phyloP scores from a whole-genome alignment of 768 basidiomycete genomes.

The Neoboletus brunneissimus region DNA sequence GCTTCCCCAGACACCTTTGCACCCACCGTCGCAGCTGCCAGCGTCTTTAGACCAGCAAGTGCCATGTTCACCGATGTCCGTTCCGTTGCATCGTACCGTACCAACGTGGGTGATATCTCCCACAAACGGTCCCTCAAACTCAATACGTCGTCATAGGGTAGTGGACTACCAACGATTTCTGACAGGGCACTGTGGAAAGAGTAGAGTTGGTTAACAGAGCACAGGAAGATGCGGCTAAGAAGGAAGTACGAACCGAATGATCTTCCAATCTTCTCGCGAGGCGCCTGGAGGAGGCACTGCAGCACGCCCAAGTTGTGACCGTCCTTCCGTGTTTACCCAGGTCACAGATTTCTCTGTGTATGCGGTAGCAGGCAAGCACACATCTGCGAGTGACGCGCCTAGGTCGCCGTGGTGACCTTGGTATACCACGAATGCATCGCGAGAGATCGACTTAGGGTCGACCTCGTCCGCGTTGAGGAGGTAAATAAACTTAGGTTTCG shows the following conservation, averaged over 20 bases:
- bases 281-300: conserved; percentile 96
- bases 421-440: conserved; percentile 95
- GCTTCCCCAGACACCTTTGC: conserved; percentile 56
- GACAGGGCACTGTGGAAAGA: conserved; percentile 66
- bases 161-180: conserved; percentile 73
- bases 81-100: conserved; percentile 83
- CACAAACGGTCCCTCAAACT: conserved; percentile 89
- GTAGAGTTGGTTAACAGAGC: not conserved
- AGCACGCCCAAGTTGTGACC: conserved; percentile 84
- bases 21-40: conserved; percentile 50
- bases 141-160: conserved; percentile 89
- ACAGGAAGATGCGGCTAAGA: not conserved
- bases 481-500: conserved; percentile 92
- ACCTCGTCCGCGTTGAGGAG: conserved; percentile 96
- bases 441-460: conserved; percentile 82
- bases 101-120: conserved; percentile 90
- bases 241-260: conserved; percentile 63
- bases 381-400: conserved; percentile 96
- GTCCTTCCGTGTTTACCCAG: conserved; percentile 97
- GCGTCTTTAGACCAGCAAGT: conserved; percentile 59
- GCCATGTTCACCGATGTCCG: conserved; percentile 70
- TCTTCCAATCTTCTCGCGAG: conserved; percentile 96
- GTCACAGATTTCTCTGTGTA: conserved; percentile 91
- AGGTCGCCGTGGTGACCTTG: conserved; percentile 98
- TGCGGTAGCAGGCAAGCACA: conserved; percentile 87